A percentile compares a stretch with the other conserved stretches of the same genome.
These are phyloP conservation scores for Sclerotinia spermophila DNA, from an alignment of 2,329 filamentous ascomycete genomes.

Conservation along the genomic window DNA sequence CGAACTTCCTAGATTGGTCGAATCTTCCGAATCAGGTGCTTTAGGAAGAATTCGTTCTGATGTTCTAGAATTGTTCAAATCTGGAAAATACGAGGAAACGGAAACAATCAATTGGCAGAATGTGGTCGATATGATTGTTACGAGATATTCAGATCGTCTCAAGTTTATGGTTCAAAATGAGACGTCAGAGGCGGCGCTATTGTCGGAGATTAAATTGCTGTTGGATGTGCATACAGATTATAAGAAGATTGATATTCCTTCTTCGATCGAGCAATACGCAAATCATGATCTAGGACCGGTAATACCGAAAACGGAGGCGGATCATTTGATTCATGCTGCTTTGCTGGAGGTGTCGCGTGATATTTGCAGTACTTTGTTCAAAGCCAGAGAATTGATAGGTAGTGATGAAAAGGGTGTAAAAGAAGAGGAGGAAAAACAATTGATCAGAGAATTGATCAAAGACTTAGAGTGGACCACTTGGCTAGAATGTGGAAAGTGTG, in stretches of 20 bases:
- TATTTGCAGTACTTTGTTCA: constrained; percentile 41
- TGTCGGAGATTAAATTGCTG: constrained; percentile 41
- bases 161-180: constrained; percentile 24
- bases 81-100: constrained; percentile 19
- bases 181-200: constrained; percentile 28
- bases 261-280: constrained; percentile 47
- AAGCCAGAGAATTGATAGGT: constrained; percentile 24
- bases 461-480: constrained; percentile 51
- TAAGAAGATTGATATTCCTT: constrained; percentile 37
- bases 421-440: not conserved
- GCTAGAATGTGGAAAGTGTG: constrained; percentile 53
- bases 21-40: constrained; percentile 5
- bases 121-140: constrained; percentile 61
- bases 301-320: constrained; percentile 40
- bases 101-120: constrained; percentile 54
- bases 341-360: constrained; percentile 40
- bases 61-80: constrained; percentile 43
- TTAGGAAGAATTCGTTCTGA: constrained; percentile 43
- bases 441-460: constrained; percentile 10
- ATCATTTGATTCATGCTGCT: constrained; percentile 45
- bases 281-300: constrained; percentile 43
- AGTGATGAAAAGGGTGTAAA: not conserved
- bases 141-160: constrained; percentile 57
- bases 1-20: constrained; percentile 29
- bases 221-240: constrained; percentile 47